Percentiles rank a stretch among this genome's conserved stretches.
These are phyloP conservation scores for Groenewaldozyma auringiensis DNA, from an alignment of 1,139 yeast genomes.

Conservation along the genomic window DNA sequence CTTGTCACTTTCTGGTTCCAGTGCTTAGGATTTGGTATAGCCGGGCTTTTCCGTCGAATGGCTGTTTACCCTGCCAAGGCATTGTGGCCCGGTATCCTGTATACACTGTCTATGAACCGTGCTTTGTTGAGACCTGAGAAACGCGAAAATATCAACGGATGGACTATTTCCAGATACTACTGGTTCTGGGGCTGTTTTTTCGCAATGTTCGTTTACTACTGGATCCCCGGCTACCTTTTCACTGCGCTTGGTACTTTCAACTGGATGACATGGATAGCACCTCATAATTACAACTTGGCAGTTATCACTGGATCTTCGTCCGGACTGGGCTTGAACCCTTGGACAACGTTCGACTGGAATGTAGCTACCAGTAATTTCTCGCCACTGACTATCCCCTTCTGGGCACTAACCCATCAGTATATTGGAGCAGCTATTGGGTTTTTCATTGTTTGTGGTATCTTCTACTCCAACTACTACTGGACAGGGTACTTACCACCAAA, in stretches of 20 bases:
- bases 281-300: constrained; percentile 46
- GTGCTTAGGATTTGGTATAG: constrained; percentile 51
- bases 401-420: constrained; percentile 34
- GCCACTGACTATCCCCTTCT: constrained; percentile 39
- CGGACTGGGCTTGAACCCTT: constrained; percentile 54
- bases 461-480: constrained; percentile 47
- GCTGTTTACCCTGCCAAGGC: constrained; percentile 49
- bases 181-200: constrained; percentile 37
- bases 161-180: constrained; percentile 41
- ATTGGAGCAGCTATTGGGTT: constrained; percentile 38
- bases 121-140: constrained; percentile 34
- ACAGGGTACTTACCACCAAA: constrained; percentile 48
- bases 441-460: constrained; percentile 36
- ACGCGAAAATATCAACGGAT: constrained; percentile 35
- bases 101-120: constrained; percentile 33
- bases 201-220: constrained; percentile 44
- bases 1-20: constrained; percentile 48
- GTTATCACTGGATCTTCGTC: constrained; percentile 45
- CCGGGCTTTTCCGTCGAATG: constrained; percentile 41
- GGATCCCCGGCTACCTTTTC: constrained; percentile 50
- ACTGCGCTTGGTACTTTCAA: constrained; percentile 44
- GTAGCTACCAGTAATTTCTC: constrained; percentile 28
- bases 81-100: constrained; percentile 40
- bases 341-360: constrained; percentile 48
- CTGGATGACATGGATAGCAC: constrained; percentile 59